Conservation (phyloP, 257 asterid species). For the Scutellaria minor region DNA sequence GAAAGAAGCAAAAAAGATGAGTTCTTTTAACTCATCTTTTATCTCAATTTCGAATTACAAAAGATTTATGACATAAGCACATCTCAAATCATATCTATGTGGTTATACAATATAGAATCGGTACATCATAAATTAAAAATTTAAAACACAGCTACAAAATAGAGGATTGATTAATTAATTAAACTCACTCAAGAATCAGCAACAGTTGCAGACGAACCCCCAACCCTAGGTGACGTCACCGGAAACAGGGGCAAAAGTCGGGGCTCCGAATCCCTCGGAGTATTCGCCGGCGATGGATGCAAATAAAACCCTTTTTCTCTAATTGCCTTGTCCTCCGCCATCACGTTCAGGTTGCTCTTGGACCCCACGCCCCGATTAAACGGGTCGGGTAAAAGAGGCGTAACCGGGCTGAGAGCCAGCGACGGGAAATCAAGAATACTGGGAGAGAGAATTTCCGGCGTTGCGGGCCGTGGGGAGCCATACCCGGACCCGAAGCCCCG, state of each 20-base stretch:
- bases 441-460: slow-evolving; percentile 74
- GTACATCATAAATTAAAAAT: slow-evolving; percentile 36
- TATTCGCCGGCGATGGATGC: slow-evolving; percentile 84
- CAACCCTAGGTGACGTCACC: slow-evolving; percentile 74
- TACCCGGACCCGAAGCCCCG: slow-evolving; percentile 46
- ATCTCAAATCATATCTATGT: slow-evolving; percentile 55
- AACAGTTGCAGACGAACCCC: slow-evolving; percentile 49
- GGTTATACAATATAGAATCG: slow-evolving; percentile 50
- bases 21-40: slow-evolving; percentile 30
- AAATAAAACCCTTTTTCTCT: slow-evolving; percentile 71
- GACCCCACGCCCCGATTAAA: slow-evolving; percentile 50
- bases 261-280: slow-evolving; percentile 91
- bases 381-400: slow-evolving; percentile 90
- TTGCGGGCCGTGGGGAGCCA: slow-evolving; percentile 66
- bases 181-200: slow-evolving; percentile 54
- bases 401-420: slow-evolving; percentile 85
- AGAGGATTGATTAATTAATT: not conserved
- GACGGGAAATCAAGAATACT: slow-evolving; percentile 91
- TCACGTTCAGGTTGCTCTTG: slow-evolving; percentile 46
- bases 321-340: slow-evolving; percentile 85
- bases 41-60: slow-evolving; percentile 42
- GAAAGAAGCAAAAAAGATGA: slow-evolving; percentile 30
- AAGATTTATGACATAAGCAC: slow-evolving; percentile 35
- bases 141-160: slow-evolving; percentile 36
- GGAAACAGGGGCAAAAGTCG: slow-evolving; percentile 85